These are phyloP conservation scores for Cucurbita maxima DNA, from an alignment of 306 rosid species.

Conservation along the genomic window DNA sequence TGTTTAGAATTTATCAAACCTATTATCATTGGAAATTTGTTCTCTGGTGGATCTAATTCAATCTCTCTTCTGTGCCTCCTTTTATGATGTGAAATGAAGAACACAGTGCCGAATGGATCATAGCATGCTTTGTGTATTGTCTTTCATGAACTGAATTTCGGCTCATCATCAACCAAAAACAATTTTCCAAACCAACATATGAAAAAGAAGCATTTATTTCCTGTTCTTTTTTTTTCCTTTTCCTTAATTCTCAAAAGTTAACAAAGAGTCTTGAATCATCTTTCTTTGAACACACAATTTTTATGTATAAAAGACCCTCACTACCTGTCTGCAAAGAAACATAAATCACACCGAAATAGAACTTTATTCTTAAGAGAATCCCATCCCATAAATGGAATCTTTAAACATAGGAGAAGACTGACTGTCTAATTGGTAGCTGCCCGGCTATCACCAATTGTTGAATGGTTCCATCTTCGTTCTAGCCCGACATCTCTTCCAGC, in stretches of 20 bases:
- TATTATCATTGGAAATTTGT: constrained; percentile 4
- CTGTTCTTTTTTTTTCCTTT: neutral
- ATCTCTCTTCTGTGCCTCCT: neutral
- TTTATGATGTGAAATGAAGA: neutral
- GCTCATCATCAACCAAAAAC: neutral
- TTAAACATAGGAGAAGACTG: neutral
- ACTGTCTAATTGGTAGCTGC: neutral
- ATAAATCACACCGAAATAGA: neutral
- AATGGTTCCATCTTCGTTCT: constrained; percentile 30
- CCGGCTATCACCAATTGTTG: neutral
- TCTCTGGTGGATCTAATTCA: neutral
- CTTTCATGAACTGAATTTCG: neutral
- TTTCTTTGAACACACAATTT: neutral
- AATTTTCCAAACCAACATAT: neutral
- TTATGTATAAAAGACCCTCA: neutral
- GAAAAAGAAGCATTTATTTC: neutral
- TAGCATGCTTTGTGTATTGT: neutral
- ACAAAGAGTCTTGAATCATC: neutral
- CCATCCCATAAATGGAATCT: neutral
- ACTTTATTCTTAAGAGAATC: neutral
- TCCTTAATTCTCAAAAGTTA: neutral
- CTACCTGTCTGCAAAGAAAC: neutral
- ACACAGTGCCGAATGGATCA: neutral
- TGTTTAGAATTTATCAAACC: neutral
- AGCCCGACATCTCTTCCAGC: constrained; percentile 66